Evolutionary conservation across 2,329 filamentous ascomycete species (phyloP).

Genomic region (Spiromastix sp.): DNA sequence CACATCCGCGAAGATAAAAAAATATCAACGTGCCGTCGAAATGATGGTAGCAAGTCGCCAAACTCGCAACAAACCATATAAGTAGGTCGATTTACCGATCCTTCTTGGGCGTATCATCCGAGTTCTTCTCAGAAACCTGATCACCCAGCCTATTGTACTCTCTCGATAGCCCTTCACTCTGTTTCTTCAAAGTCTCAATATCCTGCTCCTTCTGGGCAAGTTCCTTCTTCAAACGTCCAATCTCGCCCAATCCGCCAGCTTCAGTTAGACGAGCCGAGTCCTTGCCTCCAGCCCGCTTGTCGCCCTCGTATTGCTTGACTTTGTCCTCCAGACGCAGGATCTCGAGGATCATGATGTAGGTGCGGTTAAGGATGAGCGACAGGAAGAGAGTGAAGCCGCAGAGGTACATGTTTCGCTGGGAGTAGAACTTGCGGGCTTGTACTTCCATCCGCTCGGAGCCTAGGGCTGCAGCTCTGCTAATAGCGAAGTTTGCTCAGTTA

Average conservation of each 20-base stretch:
- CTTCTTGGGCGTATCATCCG: slow-evolving; percentile 43
- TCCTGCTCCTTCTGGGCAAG: slow-evolving; percentile 68
- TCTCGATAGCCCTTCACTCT: slow-evolving; percentile 68
- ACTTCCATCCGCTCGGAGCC: slow-evolving; percentile 96
- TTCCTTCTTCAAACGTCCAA: slow-evolving; percentile 65
- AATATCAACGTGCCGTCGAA: too few species aligned
- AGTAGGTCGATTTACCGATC: slow-evolving; percentile 41
- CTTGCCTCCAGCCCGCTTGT: slow-evolving; percentile 50
- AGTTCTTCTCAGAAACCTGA: slow-evolving; percentile 52
- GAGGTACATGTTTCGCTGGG: slow-evolving; percentile 99
- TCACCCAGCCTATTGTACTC: slow-evolving; percentile 84
- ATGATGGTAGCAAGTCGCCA: too few species aligned
- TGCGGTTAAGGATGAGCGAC: slow-evolving; percentile 93
- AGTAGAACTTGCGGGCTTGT: slow-evolving; percentile 99
- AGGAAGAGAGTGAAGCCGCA: slow-evolving; percentile 99
- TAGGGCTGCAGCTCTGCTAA: slow-evolving; percentile 56
- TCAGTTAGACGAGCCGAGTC: slow-evolving; percentile 61
- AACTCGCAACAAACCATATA: too few species aligned
- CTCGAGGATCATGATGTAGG: slow-evolving; percentile 94
- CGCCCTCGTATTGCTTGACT: slow-evolving; percentile 70
- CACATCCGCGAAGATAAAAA: too few species aligned
- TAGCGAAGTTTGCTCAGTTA: slow-evolving; percentile 9
- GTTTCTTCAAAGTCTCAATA: slow-evolving; percentile 82
- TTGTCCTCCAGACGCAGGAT: slow-evolving; percentile 86
- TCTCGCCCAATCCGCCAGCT: slow-evolving; percentile 61